A percentile compares a stretch with the other conserved stretches of the same genome.
phyloP scores from a whole-genome alignment of 139 green algal species.

The Closterium sp. region DNA sequence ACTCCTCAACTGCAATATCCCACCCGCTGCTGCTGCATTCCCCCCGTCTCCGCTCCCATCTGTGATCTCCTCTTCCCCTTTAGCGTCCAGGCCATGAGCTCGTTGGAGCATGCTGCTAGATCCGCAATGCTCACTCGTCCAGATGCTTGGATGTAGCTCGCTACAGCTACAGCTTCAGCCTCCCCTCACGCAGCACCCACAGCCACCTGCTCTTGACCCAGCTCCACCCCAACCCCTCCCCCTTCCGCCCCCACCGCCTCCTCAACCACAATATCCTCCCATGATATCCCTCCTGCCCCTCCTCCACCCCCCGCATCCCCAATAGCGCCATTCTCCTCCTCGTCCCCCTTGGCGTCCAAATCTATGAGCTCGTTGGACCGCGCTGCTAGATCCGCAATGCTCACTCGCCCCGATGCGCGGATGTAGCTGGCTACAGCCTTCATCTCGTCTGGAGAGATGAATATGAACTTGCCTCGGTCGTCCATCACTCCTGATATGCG shows the following conservation, averaged over 20 bases:
- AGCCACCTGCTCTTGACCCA: too few relatives aligned
- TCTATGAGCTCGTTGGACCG: slow-evolving; percentile 73
- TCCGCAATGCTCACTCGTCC: slow-evolving; percentile 80
- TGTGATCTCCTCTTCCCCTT: slow-evolving; percentile 5
- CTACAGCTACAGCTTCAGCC: slow-evolving; percentile 77
- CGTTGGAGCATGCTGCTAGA: slow-evolving; percentile 68
- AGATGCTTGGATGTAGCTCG: slow-evolving; percentile 67
- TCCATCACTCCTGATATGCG: slow-evolving; percentile 88
- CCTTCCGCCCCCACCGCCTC: too few relatives aligned
- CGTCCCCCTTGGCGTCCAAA: slow-evolving; percentile 56
- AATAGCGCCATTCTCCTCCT: slow-evolving; percentile 5
- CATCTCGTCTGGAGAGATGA: slow-evolving; percentile 89
- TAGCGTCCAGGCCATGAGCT: slow-evolving; percentile 73
- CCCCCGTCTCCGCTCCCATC: too few relatives aligned
- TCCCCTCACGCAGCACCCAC: slow-evolving; percentile 59
- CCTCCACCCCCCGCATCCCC: too few relatives aligned
- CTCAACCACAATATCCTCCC: too few relatives aligned
- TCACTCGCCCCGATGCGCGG: slow-evolving; percentile 66
- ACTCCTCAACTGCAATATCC: too few relatives aligned
- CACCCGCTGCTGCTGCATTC: too few relatives aligned
- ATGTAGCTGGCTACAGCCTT: slow-evolving; percentile 77
- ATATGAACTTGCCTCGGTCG: slow-evolving; percentile 95
- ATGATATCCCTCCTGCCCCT: too few relatives aligned
- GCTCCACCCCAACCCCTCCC: too few relatives aligned
- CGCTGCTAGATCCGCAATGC: slow-evolving; percentile 77